phyloP scores from a whole-genome alignment of 1,284 basidiomycete species.

The Inonotus hispidus region DNA sequence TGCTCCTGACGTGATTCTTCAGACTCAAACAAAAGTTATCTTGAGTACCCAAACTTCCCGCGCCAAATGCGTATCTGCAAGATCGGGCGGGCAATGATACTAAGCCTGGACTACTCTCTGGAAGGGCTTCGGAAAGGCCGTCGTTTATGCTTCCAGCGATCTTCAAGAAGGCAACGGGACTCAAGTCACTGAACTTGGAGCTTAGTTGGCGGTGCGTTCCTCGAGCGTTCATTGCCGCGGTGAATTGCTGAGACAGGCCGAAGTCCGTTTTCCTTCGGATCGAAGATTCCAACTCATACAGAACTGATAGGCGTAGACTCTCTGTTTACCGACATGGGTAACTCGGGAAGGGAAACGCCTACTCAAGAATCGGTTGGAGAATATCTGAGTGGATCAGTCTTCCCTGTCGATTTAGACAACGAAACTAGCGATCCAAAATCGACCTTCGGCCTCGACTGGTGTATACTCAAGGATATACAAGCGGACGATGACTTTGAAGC shows the following conservation, averaged over 20 bases:
- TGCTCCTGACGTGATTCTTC: not conserved
- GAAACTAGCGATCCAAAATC: not conserved
- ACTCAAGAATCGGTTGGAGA: not conserved
- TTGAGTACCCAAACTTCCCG: slow-evolving; percentile 27
- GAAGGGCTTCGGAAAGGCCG: not conserved
- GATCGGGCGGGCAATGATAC: not conserved
- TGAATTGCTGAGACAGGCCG: not conserved
- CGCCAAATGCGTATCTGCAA: slow-evolving; percentile 22
- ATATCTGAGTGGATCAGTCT: not conserved
- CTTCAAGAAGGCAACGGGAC: slow-evolving; percentile 52
- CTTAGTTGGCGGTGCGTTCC: slow-evolving; percentile 61
- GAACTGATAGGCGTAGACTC: slow-evolving; percentile 32
- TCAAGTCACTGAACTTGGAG: slow-evolving; percentile 51
- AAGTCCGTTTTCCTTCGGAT: slow-evolving; percentile 38
- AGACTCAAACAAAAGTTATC: not conserved
- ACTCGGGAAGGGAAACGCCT: not conserved
- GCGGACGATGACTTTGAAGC: not conserved
- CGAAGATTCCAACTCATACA: slow-evolving; percentile 42
- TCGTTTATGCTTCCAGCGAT: slow-evolving; percentile 23
- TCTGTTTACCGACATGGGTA: not conserved
- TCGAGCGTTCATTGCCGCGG: slow-evolving; percentile 7
- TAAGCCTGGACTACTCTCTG: not conserved
- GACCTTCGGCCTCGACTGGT: not conserved
- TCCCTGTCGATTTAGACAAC: not conserved
- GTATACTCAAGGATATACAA: not conserved